A percentile compares a stretch with the other conserved stretches of the same genome.
Evolutionary conservation across 768 basidiomycete species (phyloP).

Genomic region (Fibroporia radiculosa): DNA sequence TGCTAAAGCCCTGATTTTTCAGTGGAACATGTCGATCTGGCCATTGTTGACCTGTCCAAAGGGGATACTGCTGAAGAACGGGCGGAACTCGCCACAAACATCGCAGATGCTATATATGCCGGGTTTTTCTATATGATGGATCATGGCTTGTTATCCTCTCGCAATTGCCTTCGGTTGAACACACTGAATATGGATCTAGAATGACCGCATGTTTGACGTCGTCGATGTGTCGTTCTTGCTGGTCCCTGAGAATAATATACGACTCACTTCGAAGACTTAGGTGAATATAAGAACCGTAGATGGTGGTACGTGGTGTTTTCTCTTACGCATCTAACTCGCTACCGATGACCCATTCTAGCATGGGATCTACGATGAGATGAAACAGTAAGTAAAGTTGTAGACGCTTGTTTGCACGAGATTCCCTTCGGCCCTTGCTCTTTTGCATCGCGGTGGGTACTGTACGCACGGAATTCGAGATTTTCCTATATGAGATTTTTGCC

Average conservation of each 20-base stretch:
- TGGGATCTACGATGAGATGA: slow-evolving; percentile 57
- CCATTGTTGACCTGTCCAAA: slow-evolving; percentile 23
- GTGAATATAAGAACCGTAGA: slow-evolving; percentile 46
- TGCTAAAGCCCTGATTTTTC: neutral
- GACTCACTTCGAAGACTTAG: slow-evolving; percentile 29
- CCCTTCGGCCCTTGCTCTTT: too few species aligned
- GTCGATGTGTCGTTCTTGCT: slow-evolving; percentile 26
- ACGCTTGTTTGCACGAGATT: too few species aligned
- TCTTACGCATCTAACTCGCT: neutral
- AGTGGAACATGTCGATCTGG: slow-evolving; percentile 27
- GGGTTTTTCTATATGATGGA: slow-evolving; percentile 27
- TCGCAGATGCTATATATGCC: slow-evolving; percentile 21
- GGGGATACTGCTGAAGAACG: neutral
- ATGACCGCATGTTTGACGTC: slow-evolving; percentile 29
- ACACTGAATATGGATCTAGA: slow-evolving; percentile 11
- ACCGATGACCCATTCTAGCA: slow-evolving; percentile 30
- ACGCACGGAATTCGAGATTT: too few species aligned
- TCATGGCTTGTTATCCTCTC: slow-evolving; percentile 17
- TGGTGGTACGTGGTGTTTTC: slow-evolving; percentile 32
- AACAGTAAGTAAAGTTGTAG: slow-evolving; percentile 60
- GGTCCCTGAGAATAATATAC: slow-evolving; percentile 25
- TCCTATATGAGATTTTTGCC: too few species aligned
- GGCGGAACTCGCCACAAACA: slow-evolving; percentile 8
- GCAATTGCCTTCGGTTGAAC: neutral
- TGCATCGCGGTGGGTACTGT: too few species aligned